phyloP scores from a whole-genome alignment of 208 protist species.

The Leishmania turanica region DNA sequence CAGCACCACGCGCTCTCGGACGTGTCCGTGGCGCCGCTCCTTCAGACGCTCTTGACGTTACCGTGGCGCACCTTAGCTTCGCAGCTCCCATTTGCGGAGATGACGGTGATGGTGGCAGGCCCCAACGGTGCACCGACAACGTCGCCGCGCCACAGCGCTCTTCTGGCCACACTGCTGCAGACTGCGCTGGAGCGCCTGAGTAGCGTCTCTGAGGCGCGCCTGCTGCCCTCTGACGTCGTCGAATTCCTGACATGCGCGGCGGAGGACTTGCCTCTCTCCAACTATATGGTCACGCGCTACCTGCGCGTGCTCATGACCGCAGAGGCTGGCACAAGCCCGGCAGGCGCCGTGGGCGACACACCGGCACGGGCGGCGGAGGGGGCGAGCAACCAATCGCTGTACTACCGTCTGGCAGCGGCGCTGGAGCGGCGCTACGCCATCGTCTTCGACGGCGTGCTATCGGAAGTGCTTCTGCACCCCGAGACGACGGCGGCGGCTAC shows the following conservation, averaged over 20 bases:
- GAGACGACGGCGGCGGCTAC: conserved; percentile 33
- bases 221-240: conserved; percentile 63
- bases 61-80: conserved; percentile 58
- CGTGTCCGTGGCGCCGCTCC: conserved; percentile 50
- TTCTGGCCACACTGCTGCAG: conserved; percentile 30
- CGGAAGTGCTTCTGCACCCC: conserved; percentile 47
- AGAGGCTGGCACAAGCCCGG: conserved; percentile 19
- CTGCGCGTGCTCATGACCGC: conserved; percentile 45
- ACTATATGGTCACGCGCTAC: conserved; percentile 41
- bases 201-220: conserved; percentile 18
- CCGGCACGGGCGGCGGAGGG: conserved; percentile 15
- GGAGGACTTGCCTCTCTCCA: conserved; percentile 63
- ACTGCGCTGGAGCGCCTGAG: conserved; percentile 37
- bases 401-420: conserved; percentile 43
- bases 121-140: conserved; percentile 18
- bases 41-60: conserved; percentile 53
- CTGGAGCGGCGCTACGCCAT: conserved; percentile 72
- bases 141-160: conserved; percentile 23
- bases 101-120: conserved; percentile 24
- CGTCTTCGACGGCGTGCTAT: conserved; percentile 73
- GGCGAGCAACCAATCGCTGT: conserved; percentile 12
- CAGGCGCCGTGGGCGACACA: background rate
- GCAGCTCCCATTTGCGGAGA: conserved; percentile 32
- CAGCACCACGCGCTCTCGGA: conserved; percentile 54
- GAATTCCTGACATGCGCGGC: conserved; percentile 67